Conservation (phyloP, 345 rosid genomes). For the Acer yangbiense region DNA sequence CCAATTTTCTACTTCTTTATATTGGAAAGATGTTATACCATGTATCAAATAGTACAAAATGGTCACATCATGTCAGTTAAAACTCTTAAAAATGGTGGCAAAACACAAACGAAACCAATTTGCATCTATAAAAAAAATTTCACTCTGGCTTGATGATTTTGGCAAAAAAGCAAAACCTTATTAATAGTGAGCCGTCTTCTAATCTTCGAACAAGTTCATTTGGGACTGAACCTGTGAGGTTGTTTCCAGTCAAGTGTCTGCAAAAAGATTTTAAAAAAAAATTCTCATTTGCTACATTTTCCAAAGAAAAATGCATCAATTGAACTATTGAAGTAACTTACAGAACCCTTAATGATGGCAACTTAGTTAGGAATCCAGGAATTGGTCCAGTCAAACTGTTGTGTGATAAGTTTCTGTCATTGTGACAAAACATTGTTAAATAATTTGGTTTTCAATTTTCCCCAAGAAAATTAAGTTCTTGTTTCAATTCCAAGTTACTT, state of each 20-base stretch:
- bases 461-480: neutral
- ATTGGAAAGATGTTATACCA: no score
- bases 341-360: conserved; percentile 40
- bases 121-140: no score
- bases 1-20: neutral
- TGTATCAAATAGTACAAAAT: no score
- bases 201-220: conserved; percentile 21
- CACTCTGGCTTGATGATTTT: no score
- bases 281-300: neutral
- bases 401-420: conserved; percentile 48
- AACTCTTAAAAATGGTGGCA: neutral
- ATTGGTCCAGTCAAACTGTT: conserved; percentile 45
- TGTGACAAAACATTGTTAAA: neutral
- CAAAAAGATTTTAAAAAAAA: neutral
- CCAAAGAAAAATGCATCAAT: neutral
- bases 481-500: neutral
- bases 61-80: no score
- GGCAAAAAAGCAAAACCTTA: conserved; percentile 19
- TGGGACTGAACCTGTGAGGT: conserved; percentile 34
- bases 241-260: conserved; percentile 33
- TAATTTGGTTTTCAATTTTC: neutral
- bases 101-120: neutral
- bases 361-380: conserved; percentile 40
- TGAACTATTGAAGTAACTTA: conserved; percentile 35
- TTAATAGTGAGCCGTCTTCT: conserved; percentile 17